Evolutionary conservation across 768 basidiomycete species (phyloP).

Genomic region (Agaricus blazei): DNA sequence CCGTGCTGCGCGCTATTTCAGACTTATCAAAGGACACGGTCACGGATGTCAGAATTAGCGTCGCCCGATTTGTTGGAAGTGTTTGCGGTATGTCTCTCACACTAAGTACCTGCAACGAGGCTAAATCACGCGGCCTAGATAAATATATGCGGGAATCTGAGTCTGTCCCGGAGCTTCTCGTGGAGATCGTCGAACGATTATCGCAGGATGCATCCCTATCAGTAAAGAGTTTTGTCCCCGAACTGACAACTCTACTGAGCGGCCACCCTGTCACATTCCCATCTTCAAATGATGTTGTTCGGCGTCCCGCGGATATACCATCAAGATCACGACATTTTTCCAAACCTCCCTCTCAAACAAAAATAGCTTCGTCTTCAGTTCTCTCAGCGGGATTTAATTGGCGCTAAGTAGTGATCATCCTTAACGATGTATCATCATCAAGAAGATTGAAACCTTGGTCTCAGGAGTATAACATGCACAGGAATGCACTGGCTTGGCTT

Average conservation of each 20-base stretch:
- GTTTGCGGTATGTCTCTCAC: slow-evolving; percentile 44
- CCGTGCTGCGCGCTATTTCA: slow-evolving; percentile 51
- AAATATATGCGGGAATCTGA: slow-evolving; percentile 21
- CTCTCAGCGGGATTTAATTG: neutral
- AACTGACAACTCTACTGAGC: slow-evolving; percentile 8
- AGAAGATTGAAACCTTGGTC: neutral
- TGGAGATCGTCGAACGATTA: slow-evolving; percentile 39
- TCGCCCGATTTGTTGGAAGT: slow-evolving; percentile 66
- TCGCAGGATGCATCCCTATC: slow-evolving; percentile 54
- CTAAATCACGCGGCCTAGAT: slow-evolving; percentile 18
- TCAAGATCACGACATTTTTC: slow-evolving; percentile 10
- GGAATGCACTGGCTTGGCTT: neutral
- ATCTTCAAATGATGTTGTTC: neutral
- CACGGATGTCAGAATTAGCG: slow-evolving; percentile 80
- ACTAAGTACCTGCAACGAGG: slow-evolving; percentile 4
- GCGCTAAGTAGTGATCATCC: neutral
- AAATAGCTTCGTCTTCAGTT: neutral
- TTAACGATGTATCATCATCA: neutral
- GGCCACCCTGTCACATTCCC: slow-evolving; percentile 6
- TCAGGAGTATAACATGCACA: neutral
- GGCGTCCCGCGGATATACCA: neutral
- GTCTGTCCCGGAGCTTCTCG: slow-evolving; percentile 28
- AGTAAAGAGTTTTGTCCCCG: slow-evolving; percentile 54
- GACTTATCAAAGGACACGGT: slow-evolving; percentile 61
- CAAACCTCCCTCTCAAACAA: slow-evolving; percentile 6